phyloP scores from a whole-genome alignment of 1,284 basidiomycete species.

The Peniophora sp. region DNA sequence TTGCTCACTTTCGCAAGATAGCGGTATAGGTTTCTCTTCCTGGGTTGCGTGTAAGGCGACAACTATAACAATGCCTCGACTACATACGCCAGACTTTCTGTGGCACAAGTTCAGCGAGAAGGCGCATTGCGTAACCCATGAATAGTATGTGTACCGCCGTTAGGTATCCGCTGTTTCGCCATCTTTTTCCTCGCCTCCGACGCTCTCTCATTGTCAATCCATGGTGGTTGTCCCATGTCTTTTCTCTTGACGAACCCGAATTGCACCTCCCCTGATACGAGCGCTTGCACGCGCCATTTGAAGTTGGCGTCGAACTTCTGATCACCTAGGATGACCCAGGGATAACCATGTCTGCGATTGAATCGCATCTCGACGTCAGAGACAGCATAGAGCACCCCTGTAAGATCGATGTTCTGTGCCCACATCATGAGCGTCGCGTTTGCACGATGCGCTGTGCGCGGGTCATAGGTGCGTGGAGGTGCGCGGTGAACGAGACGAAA shows the following conservation, averaged over 20 bases:
- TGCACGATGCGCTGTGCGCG: constrained; percentile 13
- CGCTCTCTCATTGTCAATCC: constrained; percentile 62
- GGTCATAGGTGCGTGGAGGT: too few species aligned
- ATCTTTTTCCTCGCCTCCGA: constrained; percentile 33
- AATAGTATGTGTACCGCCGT: constrained; percentile 33
- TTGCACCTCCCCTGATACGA: constrained; percentile 45
- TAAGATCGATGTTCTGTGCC: constrained; percentile 41
- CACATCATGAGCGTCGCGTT: constrained; percentile 42
- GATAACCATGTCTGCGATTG: constrained; percentile 58
- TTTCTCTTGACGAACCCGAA: constrained; percentile 70
- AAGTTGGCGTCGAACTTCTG: constrained; percentile 64
- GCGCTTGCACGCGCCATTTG: constrained; percentile 48
- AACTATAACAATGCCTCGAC: not conserved
- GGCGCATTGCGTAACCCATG: too few species aligned
- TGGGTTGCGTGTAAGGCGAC: constrained; percentile 14
- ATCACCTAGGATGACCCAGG: constrained; percentile 70
- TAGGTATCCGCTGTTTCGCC: constrained; percentile 7
- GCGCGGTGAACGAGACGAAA: too few species aligned
- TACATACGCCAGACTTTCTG: constrained; percentile 46
- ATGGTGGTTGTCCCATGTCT: constrained; percentile 77
- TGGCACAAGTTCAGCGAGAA: not conserved
- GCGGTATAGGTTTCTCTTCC: constrained; percentile 75
- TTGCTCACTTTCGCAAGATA: constrained; percentile 70
- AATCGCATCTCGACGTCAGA: constrained; percentile 52
- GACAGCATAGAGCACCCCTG: constrained; percentile 47